Conservation (phyloP, 805 yeast species). For the Debaryomyces prosopidis region DNA sequence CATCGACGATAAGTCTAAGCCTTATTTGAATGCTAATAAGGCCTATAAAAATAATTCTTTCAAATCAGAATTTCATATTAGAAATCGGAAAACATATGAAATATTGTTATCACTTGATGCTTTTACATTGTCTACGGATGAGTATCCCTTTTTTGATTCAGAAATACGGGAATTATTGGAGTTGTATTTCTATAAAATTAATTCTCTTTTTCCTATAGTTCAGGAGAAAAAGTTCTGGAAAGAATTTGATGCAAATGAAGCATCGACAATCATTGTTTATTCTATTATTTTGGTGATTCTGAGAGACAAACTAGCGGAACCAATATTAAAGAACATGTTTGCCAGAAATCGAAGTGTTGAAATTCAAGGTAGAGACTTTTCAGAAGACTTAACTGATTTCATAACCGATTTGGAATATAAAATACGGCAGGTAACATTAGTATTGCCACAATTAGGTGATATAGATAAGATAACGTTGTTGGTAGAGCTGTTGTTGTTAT, state of each 20-base stretch:
- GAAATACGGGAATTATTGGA: slow-evolving; percentile 23
- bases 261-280: slow-evolving; percentile 22
- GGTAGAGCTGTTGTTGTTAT: slow-evolving; percentile 22
- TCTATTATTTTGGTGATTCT: slow-evolving; percentile 28
- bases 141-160: slow-evolving; percentile 16
- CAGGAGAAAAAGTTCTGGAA: slow-evolving; percentile 28
- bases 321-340: slow-evolving; percentile 23
- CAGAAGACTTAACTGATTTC: slow-evolving; percentile 12
- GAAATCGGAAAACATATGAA: slow-evolving; percentile 11
- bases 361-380: slow-evolving; percentile 6
- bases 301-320: slow-evolving; percentile 27
- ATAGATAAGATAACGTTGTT: slow-evolving; percentile 24
- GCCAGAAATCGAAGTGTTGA: slow-evolving; percentile 4
- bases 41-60: slow-evolving; percentile 4
- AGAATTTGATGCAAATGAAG: slow-evolving; percentile 17
- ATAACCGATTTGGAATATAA: slow-evolving; percentile 28
- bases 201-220: slow-evolving; percentile 34
- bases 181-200: slow-evolving; percentile 31
- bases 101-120: slow-evolving; percentile 27
- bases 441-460: slow-evolving; percentile 33
- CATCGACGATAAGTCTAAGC: slow-evolving; percentile 11
- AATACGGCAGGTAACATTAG: slow-evolving; percentile 30
- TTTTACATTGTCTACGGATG: slow-evolving; percentile 27
- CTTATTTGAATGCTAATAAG: slow-evolving; percentile 7
- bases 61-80: slow-evolving; percentile 12